A percentile compares a stretch with the other conserved stretches of the same genome.
These are phyloP conservation scores for Lasiodiplodia gonubiensis DNA, from an alignment of 2,329 filamentous ascomycete species.

Conservation along the genomic window DNA sequence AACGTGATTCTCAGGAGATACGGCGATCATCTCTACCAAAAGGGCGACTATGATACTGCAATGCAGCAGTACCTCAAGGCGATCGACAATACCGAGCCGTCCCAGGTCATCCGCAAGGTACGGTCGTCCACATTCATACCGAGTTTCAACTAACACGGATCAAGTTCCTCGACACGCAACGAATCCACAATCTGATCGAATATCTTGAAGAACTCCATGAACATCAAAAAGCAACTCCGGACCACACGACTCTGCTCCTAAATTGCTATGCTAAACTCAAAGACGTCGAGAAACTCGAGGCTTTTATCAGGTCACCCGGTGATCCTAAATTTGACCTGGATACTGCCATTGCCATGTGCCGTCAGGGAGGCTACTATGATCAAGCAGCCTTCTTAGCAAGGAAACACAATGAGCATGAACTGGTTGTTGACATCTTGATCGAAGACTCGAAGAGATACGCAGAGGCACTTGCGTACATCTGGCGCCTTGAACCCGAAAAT, in stretches of 20 bases:
- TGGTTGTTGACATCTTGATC: conserved; percentile 94
- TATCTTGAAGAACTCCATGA: conserved; percentile 97
- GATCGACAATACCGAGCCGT: conserved; percentile 94
- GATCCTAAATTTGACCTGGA: conserved; percentile 97
- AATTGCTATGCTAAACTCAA: conserved; percentile 99
- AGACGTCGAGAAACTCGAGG: conserved; percentile 93
- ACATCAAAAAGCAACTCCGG: conserved; percentile 87
- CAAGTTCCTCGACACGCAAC: conserved; percentile 94
- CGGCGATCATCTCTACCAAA: conserved; percentile 92
- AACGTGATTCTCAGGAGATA: conserved; percentile 93
- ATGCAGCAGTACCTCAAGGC: conserved; percentile 98
- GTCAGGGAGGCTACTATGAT: conserved; percentile 95
- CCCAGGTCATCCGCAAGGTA: conserved; percentile 92
- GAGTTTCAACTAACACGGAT: conserved; percentile 29
- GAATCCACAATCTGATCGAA: conserved; percentile 96
- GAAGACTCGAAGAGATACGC: conserved; percentile 91
- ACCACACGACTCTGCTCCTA: conserved; percentile 90
- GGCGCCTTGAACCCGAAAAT: conserved; percentile 78
- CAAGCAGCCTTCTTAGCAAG: conserved; percentile 95
- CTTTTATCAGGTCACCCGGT: conserved; percentile 93
- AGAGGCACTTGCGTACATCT: conserved; percentile 90
- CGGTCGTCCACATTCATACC: background rate
- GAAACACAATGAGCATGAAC: conserved; percentile 89
- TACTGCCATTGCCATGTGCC: conserved; percentile 95
- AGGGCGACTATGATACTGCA: conserved; percentile 94